A percentile compares a stretch with the other conserved stretches of the same genome.
These are phyloP conservation scores for Zymoseptoria brevis DNA, from an alignment of 2,329 filamentous ascomycete species.

Conservation along the genomic window DNA sequence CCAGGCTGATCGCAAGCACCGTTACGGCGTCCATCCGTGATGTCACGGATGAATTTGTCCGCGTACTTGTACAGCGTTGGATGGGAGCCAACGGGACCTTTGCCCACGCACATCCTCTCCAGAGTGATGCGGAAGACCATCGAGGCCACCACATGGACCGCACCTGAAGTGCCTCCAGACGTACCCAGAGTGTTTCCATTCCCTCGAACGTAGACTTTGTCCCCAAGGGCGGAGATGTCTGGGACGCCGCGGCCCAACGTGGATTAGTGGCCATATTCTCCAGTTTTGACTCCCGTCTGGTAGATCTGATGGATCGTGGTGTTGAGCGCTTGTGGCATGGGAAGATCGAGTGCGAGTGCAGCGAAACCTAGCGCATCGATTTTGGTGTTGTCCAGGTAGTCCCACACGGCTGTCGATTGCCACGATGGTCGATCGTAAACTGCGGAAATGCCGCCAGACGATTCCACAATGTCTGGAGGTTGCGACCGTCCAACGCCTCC, in stretches of 20 bases:
- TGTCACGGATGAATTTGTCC: not conserved
- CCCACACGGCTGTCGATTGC: not conserved
- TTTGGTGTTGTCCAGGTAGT: not conserved
- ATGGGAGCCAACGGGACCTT: constrained; percentile 26
- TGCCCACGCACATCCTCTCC: constrained; percentile 18
- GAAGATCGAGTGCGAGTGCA: not conserved
- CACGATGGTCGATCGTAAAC: not conserved
- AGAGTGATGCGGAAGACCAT: constrained; percentile 25
- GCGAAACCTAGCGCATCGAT: not conserved
- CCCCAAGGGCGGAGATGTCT: constrained; percentile 32
- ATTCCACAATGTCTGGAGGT: not conserved
- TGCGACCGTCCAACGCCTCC: not conserved
- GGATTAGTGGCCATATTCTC: constrained; percentile 15
- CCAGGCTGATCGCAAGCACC: not conserved
- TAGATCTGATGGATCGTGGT: constrained; percentile 2
- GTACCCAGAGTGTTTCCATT: not conserved
- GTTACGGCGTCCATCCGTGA: not conserved
- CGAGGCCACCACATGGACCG: constrained; percentile 22
- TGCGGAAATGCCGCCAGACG: not conserved
- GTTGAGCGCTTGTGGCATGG: not conserved
- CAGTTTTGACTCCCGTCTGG: constrained; percentile 8
- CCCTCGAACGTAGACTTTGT: constrained; percentile 28
- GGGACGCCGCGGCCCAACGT: constrained; percentile 28
- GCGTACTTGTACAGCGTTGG: constrained; percentile 15
- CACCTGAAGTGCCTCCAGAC: constrained; percentile 19